Conservation (phyloP, 192 early-diverging fungal genomes). For the Chytriomyces hyalinus region DNA sequence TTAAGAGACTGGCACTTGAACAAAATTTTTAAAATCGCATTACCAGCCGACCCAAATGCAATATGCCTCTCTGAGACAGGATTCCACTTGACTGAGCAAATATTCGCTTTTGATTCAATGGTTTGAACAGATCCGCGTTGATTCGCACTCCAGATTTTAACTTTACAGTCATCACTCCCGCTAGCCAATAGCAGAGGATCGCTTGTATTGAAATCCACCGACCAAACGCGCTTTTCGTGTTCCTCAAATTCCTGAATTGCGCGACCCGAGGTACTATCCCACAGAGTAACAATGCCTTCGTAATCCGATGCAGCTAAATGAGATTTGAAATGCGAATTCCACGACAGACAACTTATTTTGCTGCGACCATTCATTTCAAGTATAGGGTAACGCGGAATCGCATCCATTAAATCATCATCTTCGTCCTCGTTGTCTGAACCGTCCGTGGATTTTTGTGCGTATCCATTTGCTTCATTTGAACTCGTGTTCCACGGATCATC, state of each 20-base stretch:
- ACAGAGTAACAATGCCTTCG: slow-evolving; percentile 86
- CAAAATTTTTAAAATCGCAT: slow-evolving; percentile 3
- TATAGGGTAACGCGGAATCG: slow-evolving; percentile 73
- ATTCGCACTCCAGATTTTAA: slow-evolving; percentile 89
- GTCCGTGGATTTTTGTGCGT: slow-evolving; percentile 15
- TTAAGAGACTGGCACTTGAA: not conserved
- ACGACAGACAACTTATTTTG: slow-evolving; percentile 95
- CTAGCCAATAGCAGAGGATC: slow-evolving; percentile 83
- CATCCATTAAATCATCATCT: slow-evolving; percentile 38
- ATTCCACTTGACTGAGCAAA: slow-evolving; percentile 94
- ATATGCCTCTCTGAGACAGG: slow-evolving; percentile 74
- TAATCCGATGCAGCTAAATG: slow-evolving; percentile 91
- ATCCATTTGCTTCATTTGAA: slow-evolving; percentile 37
- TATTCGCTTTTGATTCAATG: slow-evolving; percentile 84
- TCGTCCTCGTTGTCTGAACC: slow-evolving; percentile 32
- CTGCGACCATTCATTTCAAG: slow-evolving; percentile 76
- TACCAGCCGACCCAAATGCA: slow-evolving; percentile 87
- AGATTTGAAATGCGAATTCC: slow-evolving; percentile 85
- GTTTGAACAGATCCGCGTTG: slow-evolving; percentile 74
- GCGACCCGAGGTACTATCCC: slow-evolving; percentile 79
- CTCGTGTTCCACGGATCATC: not conserved
- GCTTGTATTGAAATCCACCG: slow-evolving; percentile 79
- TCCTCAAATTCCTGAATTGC: slow-evolving; percentile 75
- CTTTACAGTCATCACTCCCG: slow-evolving; percentile 92
- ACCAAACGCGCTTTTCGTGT: slow-evolving; percentile 93